Conservation (phyloP, 345 rosid species). For the Kandelia obovata region DNA sequence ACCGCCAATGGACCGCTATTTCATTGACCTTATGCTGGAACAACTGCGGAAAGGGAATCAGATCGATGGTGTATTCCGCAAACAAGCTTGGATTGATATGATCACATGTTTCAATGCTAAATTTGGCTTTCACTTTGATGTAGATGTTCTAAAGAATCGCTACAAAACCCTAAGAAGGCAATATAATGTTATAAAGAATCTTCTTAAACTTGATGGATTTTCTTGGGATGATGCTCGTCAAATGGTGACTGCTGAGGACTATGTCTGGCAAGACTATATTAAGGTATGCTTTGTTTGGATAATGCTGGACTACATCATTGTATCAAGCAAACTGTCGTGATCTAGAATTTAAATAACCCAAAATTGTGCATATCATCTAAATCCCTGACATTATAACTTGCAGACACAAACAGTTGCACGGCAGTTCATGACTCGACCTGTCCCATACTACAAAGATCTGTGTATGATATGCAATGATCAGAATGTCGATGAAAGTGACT, state of each 20-base stretch:
- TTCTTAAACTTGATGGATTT: conserved; percentile 69
- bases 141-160: conserved; percentile 75
- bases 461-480: conserved; percentile 55
- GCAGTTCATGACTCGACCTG: conserved; percentile 75
- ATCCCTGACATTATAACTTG: conserved; percentile 17
- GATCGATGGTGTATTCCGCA: conserved; percentile 71
- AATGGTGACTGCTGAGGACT: conserved; percentile 83
- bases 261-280: conserved; percentile 79
- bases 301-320: neutral
- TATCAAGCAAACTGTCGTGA: neutral
- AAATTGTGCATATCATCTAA: neutral
- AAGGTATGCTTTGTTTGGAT: conserved; percentile 42
- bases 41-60: conserved; percentile 67
- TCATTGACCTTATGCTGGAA: conserved; percentile 74
- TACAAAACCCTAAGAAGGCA: conserved; percentile 51
- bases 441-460: conserved; percentile 36
- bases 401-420: conserved; percentile 68
- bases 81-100: conserved; percentile 77
- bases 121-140: conserved; percentile 56
- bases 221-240: conserved; percentile 79
- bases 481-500: conserved; percentile 38
- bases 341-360: neutral
- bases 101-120: conserved; percentile 59
- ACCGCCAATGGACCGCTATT: conserved; percentile 82
- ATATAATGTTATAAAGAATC: conserved; percentile 57